A percentile compares a stretch with the other conserved stretches of the same genome.
Evolutionary conservation across 108 stramenopile genomes (phyloP).

Genomic region (Cyclotella kingstonii): DNA sequence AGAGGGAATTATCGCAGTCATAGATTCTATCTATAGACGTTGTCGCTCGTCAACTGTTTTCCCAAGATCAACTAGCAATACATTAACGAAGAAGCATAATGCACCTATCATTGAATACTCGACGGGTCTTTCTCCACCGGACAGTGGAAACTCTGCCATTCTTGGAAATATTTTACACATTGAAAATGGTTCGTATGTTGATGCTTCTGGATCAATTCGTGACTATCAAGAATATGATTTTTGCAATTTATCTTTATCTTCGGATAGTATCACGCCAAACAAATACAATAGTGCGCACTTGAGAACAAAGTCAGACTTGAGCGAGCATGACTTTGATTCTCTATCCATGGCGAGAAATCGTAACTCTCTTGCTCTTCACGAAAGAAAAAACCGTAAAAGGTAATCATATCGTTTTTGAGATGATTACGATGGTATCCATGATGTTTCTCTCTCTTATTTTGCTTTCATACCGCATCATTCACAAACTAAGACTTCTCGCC

Average conservation of each 20-base stretch:
- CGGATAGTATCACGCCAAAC: not conserved
- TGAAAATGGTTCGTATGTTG: not conserved
- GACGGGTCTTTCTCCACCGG: slow-evolving; percentile 15
- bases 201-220: not conserved
- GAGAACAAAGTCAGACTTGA: slow-evolving; percentile 12
- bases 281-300: not conserved
- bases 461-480: no score
- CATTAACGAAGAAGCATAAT: not conserved
- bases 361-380: slow-evolving; percentile 47
- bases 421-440: no score
- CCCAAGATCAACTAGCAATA: not conserved
- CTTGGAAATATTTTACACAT: slow-evolving; percentile 16
- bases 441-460: no score
- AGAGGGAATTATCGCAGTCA: slow-evolving; percentile 86
- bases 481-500: slow-evolving; percentile 40
- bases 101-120: not conserved
- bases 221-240: slow-evolving; percentile 26
- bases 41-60: slow-evolving; percentile 22
- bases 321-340: slow-evolving; percentile 23
- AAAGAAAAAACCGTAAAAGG: slow-evolving; percentile 75
- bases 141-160: slow-evolving; percentile 41
- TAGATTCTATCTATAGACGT: slow-evolving; percentile 81
- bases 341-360: slow-evolving; percentile 24
- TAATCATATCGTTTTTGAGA: not conserved
- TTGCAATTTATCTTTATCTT: slow-evolving; percentile 22